Percentiles rank a stretch among this genome's conserved stretches.
These are phyloP conservation scores for Boletus vinaceobasis DNA, from an alignment of 768 basidiomycete genomes.

Conservation along the genomic window DNA sequence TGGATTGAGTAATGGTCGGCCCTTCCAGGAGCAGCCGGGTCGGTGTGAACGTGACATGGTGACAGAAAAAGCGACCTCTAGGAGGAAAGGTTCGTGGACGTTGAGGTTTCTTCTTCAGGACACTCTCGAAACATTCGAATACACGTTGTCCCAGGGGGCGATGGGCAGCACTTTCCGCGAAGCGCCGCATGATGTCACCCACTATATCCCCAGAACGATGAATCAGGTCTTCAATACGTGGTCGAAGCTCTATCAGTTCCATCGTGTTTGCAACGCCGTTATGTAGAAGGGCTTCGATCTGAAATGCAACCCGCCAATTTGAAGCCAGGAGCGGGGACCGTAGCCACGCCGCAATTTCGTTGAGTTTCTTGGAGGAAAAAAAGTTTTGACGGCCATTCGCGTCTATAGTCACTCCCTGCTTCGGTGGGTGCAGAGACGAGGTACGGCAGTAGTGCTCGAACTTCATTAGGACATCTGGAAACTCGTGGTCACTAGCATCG, in stretches of 20 bases:
- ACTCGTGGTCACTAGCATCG: slow-evolving; percentile 38
- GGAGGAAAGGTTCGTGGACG: slow-evolving; percentile 24
- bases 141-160: slow-evolving; percentile 43
- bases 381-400: slow-evolving; percentile 44
- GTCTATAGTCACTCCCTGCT: slow-evolving; percentile 42
- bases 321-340: slow-evolving; percentile 35
- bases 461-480: slow-evolving; percentile 36
- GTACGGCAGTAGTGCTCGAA: slow-evolving; percentile 54
- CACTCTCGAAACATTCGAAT: slow-evolving; percentile 43
- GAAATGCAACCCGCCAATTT: slow-evolving; percentile 68
- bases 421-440: slow-evolving; percentile 42
- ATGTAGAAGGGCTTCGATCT: slow-evolving; percentile 66
- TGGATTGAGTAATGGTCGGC: slow-evolving; percentile 71
- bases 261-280: slow-evolving; percentile 60
- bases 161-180: slow-evolving; percentile 45
- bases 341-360: slow-evolving; percentile 43
- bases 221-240: slow-evolving; percentile 42
- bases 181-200: slow-evolving; percentile 52
- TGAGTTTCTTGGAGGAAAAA: slow-evolving; percentile 48
- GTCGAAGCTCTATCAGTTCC: slow-evolving; percentile 49
- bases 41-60: slow-evolving; percentile 74
- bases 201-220: slow-evolving; percentile 34
- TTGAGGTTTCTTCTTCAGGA: slow-evolving; percentile 19
- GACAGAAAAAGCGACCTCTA: slow-evolving; percentile 55
- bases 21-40: slow-evolving; percentile 74